These are phyloP conservation scores for Pestalotiopsis sp. DNA, from an alignment of 2,329 filamentous ascomycete species.

Conservation along the genomic window DNA sequence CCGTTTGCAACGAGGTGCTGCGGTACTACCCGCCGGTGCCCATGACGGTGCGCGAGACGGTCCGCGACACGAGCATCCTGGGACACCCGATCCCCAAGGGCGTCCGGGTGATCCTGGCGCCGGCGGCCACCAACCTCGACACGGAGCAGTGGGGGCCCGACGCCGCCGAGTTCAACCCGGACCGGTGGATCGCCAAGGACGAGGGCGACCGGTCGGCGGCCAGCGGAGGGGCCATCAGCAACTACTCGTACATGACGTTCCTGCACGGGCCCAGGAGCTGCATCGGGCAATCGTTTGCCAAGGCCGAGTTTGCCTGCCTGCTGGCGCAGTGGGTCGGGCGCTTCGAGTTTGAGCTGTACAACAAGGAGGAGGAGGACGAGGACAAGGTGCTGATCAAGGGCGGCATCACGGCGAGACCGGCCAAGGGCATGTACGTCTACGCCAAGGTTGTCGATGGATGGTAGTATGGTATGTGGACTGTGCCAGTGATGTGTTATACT, in stretches of 20 bases:
- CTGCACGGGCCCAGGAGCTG: conserved; percentile 84
- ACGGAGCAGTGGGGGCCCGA: conserved; percentile 73
- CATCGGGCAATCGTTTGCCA: conserved; percentile 80
- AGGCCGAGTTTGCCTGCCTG: conserved; percentile 81
- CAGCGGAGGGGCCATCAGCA: conserved; percentile 71
- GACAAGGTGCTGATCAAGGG: conserved; percentile 66
- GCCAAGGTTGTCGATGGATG: conserved; percentile 68
- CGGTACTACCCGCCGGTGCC: conserved; percentile 46
- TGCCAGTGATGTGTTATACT: background rate
- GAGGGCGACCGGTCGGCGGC: conserved; percentile 44
- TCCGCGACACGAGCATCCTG: conserved; percentile 54
- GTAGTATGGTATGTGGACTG: conserved; percentile 36
- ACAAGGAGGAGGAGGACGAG: conserved; percentile 65
- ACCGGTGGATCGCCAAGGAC: conserved; percentile 63
- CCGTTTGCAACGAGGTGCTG: conserved; percentile 44
- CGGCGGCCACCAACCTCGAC: conserved; percentile 70
- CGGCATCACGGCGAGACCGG: conserved; percentile 71
- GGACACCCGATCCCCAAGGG: conserved; percentile 62
- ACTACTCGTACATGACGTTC: conserved; percentile 80
- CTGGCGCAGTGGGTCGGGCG: conserved; percentile 74
- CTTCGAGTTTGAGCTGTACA: conserved; percentile 63
- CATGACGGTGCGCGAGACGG: conserved; percentile 59
- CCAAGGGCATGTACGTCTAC: conserved; percentile 69
- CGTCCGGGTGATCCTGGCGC: conserved; percentile 63
- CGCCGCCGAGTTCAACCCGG: conserved; percentile 74